Conservation (phyloP, 163 green algal species). For the Scenedesmus sp. region DNA sequence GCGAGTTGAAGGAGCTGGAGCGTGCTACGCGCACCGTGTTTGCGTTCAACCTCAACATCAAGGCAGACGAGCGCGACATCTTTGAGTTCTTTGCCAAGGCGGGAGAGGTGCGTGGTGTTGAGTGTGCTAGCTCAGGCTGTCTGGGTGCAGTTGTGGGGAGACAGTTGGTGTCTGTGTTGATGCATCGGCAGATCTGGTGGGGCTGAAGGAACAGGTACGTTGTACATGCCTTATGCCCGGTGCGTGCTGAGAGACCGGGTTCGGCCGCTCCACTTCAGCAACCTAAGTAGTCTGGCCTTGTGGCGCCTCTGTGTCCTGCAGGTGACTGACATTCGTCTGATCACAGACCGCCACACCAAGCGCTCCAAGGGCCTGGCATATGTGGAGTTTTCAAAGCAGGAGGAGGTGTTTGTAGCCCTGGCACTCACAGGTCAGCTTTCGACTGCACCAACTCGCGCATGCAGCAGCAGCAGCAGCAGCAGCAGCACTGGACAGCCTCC, state of each 20-base stretch:
- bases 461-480: not conserved
- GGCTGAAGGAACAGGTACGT: too few relatives aligned
- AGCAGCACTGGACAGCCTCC: too few relatives aligned
- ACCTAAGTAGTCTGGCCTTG: not conserved
- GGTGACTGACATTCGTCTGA: slow-evolving; percentile 95
- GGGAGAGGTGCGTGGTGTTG: slow-evolving; percentile 65
- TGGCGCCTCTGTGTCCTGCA: slow-evolving; percentile 49
- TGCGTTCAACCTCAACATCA: slow-evolving; percentile 92
- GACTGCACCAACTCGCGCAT: not conserved
- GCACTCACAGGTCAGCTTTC: slow-evolving; percentile 86
- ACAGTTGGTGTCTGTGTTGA: too few relatives aligned
- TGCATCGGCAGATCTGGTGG: too few relatives aligned
- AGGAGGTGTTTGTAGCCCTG: slow-evolving; percentile 89
- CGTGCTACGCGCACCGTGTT: slow-evolving; percentile 93
- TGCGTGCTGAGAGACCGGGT: too few relatives aligned
- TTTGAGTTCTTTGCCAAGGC: slow-evolving; percentile 94
- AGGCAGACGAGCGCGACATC: slow-evolving; percentile 92
- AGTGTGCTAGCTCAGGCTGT: too few relatives aligned
- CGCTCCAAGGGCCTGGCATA: slow-evolving; percentile 96
- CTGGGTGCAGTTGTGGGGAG: too few relatives aligned
- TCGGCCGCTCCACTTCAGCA: too few relatives aligned
- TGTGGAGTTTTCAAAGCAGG: slow-evolving; percentile 86
- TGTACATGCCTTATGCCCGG: too few relatives aligned
- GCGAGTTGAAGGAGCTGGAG: slow-evolving; percentile 80
- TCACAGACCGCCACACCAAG: slow-evolving; percentile 94